Conservation (phyloP, 2,329 filamentous ascomycete genomes). For the Sphaerulina vaccinii region DNA sequence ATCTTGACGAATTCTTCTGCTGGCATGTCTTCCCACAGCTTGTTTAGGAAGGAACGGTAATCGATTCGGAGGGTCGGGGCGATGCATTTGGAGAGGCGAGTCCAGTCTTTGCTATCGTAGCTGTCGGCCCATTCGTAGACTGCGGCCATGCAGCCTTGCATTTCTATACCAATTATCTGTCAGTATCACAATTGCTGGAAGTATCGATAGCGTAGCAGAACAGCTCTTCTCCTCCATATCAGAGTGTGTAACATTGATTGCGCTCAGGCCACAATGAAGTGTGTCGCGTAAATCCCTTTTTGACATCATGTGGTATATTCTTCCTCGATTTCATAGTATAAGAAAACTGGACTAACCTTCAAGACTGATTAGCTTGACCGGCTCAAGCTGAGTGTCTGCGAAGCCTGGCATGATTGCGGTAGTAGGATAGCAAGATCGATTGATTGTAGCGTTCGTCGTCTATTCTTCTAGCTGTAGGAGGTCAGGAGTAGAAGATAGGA, state of each 20-base stretch:
- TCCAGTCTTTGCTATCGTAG: constrained; percentile 67
- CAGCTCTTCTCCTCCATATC: constrained; percentile 2
- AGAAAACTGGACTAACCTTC: constrained; percentile 33
- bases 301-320: constrained; percentile 10
- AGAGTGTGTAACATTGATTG: constrained; percentile 3
- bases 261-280: constrained; percentile 1
- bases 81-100: constrained; percentile 59
- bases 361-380: constrained; percentile 36
- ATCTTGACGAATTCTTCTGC: constrained; percentile 54
- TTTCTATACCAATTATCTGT: constrained; percentile 29
- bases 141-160: constrained; percentile 42
- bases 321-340: neutral
- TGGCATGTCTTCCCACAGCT: constrained; percentile 57
- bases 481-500: no score
- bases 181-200: no score
- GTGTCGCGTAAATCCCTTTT: constrained; percentile 14
- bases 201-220: no score
- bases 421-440: neutral
- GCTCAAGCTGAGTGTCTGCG: constrained; percentile 32
- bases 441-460: neutral
- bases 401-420: constrained; percentile 21
- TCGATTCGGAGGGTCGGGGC: constrained; percentile 65
- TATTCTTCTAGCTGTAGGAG: neutral
- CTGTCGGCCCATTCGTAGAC: constrained; percentile 64
- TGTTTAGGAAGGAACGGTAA: constrained; percentile 60